These are phyloP conservation scores for Porcisia deanei DNA, from an alignment of 208 protist species.

Conservation along the genomic window DNA sequence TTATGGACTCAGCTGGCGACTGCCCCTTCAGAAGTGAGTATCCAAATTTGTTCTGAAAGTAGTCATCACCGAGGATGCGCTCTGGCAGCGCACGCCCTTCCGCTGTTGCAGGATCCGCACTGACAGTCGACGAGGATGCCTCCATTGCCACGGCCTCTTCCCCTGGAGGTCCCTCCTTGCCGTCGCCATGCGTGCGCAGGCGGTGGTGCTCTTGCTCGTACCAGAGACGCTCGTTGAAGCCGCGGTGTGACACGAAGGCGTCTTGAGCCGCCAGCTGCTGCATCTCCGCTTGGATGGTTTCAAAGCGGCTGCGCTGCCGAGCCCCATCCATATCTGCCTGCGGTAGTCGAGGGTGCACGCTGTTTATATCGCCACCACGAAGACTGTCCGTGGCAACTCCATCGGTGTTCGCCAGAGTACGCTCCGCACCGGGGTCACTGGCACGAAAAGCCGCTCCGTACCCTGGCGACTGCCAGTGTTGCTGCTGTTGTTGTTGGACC, in stretches of 20 bases:
- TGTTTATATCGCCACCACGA: constrained; percentile 6
- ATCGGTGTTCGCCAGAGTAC: background rate
- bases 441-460: background rate
- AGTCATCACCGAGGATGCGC: constrained; percentile 74
- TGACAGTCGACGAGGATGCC: background rate
- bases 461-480: background rate
- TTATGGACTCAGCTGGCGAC: constrained; percentile 5
- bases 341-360: constrained; percentile 43
- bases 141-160: background rate
- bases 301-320: constrained; percentile 41
- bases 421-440: background rate
- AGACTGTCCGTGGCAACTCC: background rate
- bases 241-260: constrained; percentile 62
- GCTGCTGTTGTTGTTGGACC: constrained; percentile 23
- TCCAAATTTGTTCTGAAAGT: constrained; percentile 79
- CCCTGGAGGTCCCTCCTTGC: background rate
- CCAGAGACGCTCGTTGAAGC: constrained; percentile 80
- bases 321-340: constrained; percentile 60
- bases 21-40: constrained; percentile 74
- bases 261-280: constrained; percentile 52
- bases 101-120: background rate
- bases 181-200: constrained; percentile 11
- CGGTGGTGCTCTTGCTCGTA: constrained; percentile 66
- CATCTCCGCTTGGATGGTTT: constrained; percentile 61
- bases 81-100: constrained; percentile 39